Evolutionary conservation across 306 rosid species (phyloP), one percentile per base, ranked within the genome.

Genomic region (Sesbania bispinosa): DNA sequence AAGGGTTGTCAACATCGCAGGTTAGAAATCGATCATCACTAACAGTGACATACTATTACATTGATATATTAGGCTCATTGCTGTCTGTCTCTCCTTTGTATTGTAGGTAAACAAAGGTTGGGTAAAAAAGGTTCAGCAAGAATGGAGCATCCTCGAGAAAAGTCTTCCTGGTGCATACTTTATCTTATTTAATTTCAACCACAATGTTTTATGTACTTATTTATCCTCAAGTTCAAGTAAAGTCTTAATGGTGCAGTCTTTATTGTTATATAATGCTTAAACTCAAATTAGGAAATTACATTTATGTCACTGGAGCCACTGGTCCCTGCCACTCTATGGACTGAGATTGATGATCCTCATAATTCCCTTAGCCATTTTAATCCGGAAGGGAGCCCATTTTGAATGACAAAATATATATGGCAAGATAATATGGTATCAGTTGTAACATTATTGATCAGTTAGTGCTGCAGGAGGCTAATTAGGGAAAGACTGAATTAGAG

Each of bases 51-150:
- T 24, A 47, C 55, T 30, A 57, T 63, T 45, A 42, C 24, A 30
- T 20, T 38, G 38, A 55, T 66, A 14, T 55, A 60, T 82, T 62
- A 46, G 64, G 80, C 77, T 45, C 60, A 54, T 59, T 64, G 47
- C 67, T 23, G 63, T 53, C 67, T 23, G 63, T 53, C 50, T 38
- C 8, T 73, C 46, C 81, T 35, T 79, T 47, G 21, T 27, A 4
- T n/a, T 27, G 30, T 62, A 95, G 99, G 81, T 83, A 61, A 85
- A 79, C 75, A 83, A 85, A 79, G 72, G 87, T 69, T 95, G 97
- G 99, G 73, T 82, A 50, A 95, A 89, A 85, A 95, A 83, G 85
- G 87, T 95, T 75, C 99, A 89, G 54, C 96, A 83, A 77, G 99
- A 95, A 77, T 95, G 99, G 99, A 80, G 82, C 90, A 87, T 86